A percentile compares a stretch with the other conserved stretches of the same genome.
These are phyloP conservation scores for Globisporangium cylindrosporum DNA, from an alignment of 352 stramenopile genomes.

Conservation along the genomic window DNA sequence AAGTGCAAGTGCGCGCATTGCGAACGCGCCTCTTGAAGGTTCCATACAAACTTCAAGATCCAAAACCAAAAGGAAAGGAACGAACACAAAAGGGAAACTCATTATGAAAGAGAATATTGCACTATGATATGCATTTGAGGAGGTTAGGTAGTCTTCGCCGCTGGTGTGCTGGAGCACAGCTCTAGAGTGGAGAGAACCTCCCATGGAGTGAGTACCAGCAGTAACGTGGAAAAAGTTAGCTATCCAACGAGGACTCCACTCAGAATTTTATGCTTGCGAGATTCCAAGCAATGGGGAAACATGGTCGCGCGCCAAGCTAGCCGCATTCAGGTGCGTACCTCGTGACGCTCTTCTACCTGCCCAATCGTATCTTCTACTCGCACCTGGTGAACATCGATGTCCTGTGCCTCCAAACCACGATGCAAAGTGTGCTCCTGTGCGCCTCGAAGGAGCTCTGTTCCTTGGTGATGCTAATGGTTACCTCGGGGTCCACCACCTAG, in stretches of 20 bases:
- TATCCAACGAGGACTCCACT: too few relatives aligned
- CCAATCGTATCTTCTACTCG: not conserved
- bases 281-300: too few relatives aligned
- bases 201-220: too few relatives aligned
- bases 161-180: too few relatives aligned
- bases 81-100: not conserved
- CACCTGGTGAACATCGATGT: not conserved
- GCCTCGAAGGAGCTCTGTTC: not conserved
- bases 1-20: not conserved
- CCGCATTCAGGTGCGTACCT: not conserved
- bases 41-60: constrained; percentile 10
- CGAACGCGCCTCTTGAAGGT: not conserved
- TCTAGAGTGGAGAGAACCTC: too few relatives aligned
- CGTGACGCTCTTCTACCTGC: not conserved
- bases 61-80: not conserved
- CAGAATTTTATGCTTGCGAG: too few relatives aligned
- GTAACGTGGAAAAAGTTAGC: too few relatives aligned
- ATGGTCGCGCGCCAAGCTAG: too few relatives aligned
- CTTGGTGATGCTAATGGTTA: not conserved
- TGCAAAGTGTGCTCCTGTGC: not conserved
- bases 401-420: not conserved
- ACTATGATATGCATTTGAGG: not conserved
- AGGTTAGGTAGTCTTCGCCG: too few relatives aligned
- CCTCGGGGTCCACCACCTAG: constrained; percentile 28
- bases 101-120: not conserved